Evolutionary conservation across 2,329 filamentous ascomycete genomes (phyloP).

Genomic region (Cladosporium sp.): DNA sequence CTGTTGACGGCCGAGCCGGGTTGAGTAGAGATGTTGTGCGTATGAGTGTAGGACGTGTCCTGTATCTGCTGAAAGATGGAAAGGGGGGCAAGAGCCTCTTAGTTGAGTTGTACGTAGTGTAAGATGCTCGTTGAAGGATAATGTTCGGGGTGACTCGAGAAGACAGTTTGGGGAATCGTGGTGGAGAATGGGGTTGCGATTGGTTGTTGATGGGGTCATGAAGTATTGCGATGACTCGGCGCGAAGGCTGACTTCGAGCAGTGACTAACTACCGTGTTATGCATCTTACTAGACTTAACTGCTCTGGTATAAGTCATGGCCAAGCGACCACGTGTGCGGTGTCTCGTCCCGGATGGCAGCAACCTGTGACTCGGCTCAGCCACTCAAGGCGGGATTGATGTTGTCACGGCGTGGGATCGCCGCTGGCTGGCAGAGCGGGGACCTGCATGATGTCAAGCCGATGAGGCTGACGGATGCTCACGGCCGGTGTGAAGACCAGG

Average conservation of each 20-base stretch:
- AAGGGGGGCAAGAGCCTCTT: background rate
- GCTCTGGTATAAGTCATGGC: too few relatives aligned
- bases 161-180: background rate
- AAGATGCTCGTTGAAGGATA: background rate
- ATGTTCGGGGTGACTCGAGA: slow-evolving; percentile 3
- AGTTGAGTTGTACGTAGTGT: background rate
- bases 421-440: too few relatives aligned
- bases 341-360: too few relatives aligned
- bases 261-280: background rate
- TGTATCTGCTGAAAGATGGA: background rate
- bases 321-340: too few relatives aligned
- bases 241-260: background rate
- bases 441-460: slow-evolving; percentile 12
- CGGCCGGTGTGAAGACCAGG: slow-evolving; percentile 1
- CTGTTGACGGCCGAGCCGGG: background rate
- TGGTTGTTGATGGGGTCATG: background rate
- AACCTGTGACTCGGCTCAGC: too few relatives aligned
- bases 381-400: too few relatives aligned
- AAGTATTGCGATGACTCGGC: background rate
- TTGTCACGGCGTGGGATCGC: too few relatives aligned
- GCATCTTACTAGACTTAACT: background rate
- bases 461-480: background rate
- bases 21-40: background rate
- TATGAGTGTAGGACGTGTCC: background rate
- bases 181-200: background rate